Percentiles rank a stretch among this genome's conserved stretches.
Evolutionary conservation across 2,329 filamentous ascomycete species (phyloP).

Genomic region (Ceratocystis alfenasii): DNA sequence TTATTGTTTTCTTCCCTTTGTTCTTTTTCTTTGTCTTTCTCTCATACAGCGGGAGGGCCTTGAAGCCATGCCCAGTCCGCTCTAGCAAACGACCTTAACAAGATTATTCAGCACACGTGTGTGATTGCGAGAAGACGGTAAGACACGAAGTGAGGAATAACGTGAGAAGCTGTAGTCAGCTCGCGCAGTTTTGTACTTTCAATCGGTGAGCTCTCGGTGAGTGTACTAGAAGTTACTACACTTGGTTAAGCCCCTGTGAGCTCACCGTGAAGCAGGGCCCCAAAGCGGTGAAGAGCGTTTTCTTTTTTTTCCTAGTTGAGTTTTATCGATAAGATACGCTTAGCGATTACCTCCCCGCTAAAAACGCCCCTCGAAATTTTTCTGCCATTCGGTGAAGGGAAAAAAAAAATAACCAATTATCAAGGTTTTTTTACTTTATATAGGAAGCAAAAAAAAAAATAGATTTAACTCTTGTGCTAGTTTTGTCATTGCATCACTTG

Average conservation of each 20-base stretch:
- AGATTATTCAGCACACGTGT: not conserved
- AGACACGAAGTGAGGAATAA: conserved; percentile 1
- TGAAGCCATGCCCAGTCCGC: conserved; percentile 1
- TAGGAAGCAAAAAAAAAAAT: not conserved
- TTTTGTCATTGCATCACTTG: not conserved
- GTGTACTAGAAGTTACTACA: not conserved
- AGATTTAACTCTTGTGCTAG: not conserved
- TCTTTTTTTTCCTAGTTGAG: not conserved
- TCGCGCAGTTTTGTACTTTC: too few species aligned
- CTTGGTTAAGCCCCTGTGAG: not conserved
- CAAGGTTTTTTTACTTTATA: conserved; percentile 12
- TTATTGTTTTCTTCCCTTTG: conserved; percentile 2
- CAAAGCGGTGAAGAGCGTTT: conserved; percentile 14
- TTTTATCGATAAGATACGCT: conserved; percentile 19
- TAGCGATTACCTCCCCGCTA: conserved; percentile 16
- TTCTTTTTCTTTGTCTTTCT: conserved; percentile 10
- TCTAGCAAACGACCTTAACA: conserved; percentile 3
- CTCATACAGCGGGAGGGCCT: conserved; percentile 2
- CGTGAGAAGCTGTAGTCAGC: too few species aligned
- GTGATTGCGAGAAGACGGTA: not conserved
- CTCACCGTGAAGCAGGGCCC: not conserved
- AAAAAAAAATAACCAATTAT: not conserved
- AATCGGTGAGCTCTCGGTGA: not conserved
- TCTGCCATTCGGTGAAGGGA: conserved; percentile 13
- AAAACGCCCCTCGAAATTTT: conserved; percentile 20